Evolutionary conservation across 768 basidiomycete species (phyloP), one percentile per base, ranked within the genome.

Genomic region (Lactarius quietus): DNA sequence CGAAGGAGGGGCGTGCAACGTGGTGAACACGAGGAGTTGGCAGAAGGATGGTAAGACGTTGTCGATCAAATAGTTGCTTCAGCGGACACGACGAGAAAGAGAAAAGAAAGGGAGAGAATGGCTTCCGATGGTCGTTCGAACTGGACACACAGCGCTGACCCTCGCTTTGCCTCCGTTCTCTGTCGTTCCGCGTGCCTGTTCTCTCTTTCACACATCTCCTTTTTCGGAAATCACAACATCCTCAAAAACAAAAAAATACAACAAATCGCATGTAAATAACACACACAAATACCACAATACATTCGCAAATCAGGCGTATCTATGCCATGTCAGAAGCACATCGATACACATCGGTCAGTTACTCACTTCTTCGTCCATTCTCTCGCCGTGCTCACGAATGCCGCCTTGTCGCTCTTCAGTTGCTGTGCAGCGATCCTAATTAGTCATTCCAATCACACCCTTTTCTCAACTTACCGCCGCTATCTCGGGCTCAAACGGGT

Each of bases 401-500:
- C 90, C 54, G 78, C 72, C 72, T 84, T 86, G 72, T 94, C 89
- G 70, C 85, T 86, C 83, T 92, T 93, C 69, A 94, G 72, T 58
- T 86, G 75, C 91, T 93, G 72, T 33, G 23, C 26, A 43, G 36
- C 17, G 43, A 35, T 45, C 48, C 51, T 45, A 51, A 43, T 17
- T 17, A 53, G 14, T 52, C 43, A n/a, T 20, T 20, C n/a, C 31
- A 35, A 35, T 18, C 54, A 10, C 6, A 6, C 9, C 7, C 14
- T 10, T 45, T 26, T 35, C 2, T 6, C 39, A 14, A 77, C 87
- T 61, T 73, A 93, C 89, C 36, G 87, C 87, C 41, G 92, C 92
- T 69, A 93, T 90, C 1, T 93, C 91, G 33, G 92, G 89, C 71
- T 93, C 90, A 71, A 92, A 94, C 0, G 92, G 92, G 73, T 94